Percentiles rank a stretch among this genome's conserved stretches.
These are phyloP conservation scores for Vitis hybrid DNA, from an alignment of 177 flowering plant genomes.

Conservation along the genomic window DNA sequence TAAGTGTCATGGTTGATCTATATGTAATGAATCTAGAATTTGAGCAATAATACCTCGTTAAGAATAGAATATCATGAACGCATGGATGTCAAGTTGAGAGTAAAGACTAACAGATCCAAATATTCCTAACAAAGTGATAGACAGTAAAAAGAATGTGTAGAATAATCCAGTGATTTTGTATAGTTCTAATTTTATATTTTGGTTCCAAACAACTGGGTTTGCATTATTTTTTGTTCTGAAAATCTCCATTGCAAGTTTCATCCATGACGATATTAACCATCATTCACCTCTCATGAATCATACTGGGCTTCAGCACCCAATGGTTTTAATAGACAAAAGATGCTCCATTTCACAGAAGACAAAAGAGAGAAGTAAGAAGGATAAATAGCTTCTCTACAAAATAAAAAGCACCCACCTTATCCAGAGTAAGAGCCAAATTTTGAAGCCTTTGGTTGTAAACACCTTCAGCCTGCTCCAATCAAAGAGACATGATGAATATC, in stretches of 20 bases:
- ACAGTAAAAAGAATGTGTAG: not conserved
- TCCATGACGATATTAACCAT: too few relatives aligned
- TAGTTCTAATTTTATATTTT: too few relatives aligned
- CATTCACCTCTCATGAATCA: too few relatives aligned
- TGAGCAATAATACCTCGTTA: not conserved
- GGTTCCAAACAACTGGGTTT: too few relatives aligned
- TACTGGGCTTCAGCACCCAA: not conserved
- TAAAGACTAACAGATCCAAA: not conserved
- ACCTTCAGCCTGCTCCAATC: slow-evolving; percentile 82
- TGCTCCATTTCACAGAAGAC: not conserved
- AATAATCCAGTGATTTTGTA: not conserved
- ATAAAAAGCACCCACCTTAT: slow-evolving; percentile 59
- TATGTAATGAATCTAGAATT: not conserved
- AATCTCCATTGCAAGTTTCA: too few relatives aligned
- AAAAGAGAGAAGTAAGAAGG: not conserved
- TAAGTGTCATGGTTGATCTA: not conserved
- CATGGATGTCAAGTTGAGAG: too few relatives aligned
- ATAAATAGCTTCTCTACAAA: not conserved
- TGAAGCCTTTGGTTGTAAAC: slow-evolving; percentile 98
- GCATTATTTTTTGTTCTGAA: too few relatives aligned
- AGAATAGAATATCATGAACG: not conserved
- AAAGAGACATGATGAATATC: slow-evolving; percentile 9
- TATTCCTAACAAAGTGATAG: not conserved
- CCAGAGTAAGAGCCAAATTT: slow-evolving; percentile 93
- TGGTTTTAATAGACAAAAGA: not conserved